phyloP scores from a whole-genome alignment of 768 basidiomycete genomes.

The Xerocomellus amylosporus region DNA sequence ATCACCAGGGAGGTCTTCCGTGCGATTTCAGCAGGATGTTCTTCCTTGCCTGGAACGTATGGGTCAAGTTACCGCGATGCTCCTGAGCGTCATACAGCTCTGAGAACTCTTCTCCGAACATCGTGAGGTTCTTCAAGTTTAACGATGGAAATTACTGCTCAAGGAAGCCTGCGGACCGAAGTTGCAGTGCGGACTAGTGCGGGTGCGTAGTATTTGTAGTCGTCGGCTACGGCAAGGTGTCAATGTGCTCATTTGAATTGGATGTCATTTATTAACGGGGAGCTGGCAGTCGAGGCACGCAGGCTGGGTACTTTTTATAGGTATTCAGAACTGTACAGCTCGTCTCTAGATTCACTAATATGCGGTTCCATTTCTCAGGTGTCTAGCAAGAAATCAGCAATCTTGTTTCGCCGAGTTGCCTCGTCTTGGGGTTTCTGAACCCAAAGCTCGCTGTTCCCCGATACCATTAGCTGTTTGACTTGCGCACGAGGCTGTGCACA shows the following conservation, averaged over 20 bases:
- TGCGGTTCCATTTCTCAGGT: slow-evolving; percentile 1
- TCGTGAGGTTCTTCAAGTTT: slow-evolving; percentile 4
- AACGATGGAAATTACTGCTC: background rate
- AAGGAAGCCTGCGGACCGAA: background rate
- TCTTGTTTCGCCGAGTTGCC: slow-evolving; percentile 37
- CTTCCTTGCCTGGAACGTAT: slow-evolving; percentile 43
- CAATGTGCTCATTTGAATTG: slow-evolving; percentile 4
- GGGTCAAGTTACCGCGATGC: slow-evolving; percentile 12
- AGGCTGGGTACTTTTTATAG: background rate
- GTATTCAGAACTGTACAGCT: background rate
- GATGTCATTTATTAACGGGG: background rate
- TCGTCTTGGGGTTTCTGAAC: slow-evolving; percentile 29
- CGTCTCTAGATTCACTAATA: background rate
- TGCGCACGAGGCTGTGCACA: background rate
- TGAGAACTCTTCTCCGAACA: slow-evolving; percentile 29
- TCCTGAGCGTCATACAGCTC: slow-evolving; percentile 23
- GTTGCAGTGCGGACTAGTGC: background rate
- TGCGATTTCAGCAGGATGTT: slow-evolving; percentile 81
- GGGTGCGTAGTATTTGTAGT: slow-evolving; percentile 28
- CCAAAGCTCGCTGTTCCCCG: slow-evolving; percentile 32
- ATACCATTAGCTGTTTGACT: background rate
- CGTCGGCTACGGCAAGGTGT: slow-evolving; percentile 26
- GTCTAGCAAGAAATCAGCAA: slow-evolving; percentile 41
- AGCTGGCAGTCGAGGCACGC: slow-evolving; percentile 1
- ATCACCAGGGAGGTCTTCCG: slow-evolving; percentile 80